Percentiles rank a stretch among this genome's conserved stretches.
Evolutionary conservation across 179 eudicot genomes (phyloP).

Genomic region (Kewa caespitosa): DNA sequence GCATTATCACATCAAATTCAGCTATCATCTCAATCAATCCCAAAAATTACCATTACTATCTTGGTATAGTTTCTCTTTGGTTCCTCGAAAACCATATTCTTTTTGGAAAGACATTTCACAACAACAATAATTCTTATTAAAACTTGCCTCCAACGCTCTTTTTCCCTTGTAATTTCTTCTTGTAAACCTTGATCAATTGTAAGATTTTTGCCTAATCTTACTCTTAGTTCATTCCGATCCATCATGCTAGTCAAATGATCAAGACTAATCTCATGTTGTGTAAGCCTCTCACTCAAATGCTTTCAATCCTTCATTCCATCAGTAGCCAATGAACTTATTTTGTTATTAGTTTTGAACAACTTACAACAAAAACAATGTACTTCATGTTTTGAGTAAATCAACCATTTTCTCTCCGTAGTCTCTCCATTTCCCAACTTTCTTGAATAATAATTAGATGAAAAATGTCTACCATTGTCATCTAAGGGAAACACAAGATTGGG

Average conservation of each 20-base stretch:
- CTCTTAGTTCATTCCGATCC: constrained; percentile 14
- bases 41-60: constrained; percentile 28
- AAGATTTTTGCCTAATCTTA: background rate
- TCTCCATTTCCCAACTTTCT: background rate
- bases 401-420: background rate
- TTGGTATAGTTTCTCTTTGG: constrained; percentile 21
- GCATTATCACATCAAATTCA: constrained; percentile 33
- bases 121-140: constrained; percentile 14
- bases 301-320: background rate
- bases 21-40: constrained; percentile 33
- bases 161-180: constrained; percentile 15
- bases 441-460: background rate
- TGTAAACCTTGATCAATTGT: constrained; percentile 21
- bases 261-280: background rate
- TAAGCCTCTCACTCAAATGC: background rate
- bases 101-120: constrained; percentile 21
- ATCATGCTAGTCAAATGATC: constrained; percentile 27
- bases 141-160: constrained; percentile 22
- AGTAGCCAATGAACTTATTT: background rate
- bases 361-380: background rate
- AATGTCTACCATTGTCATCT: no score
- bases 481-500: background rate
- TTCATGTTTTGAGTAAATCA: background rate
- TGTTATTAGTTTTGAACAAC: background rate
- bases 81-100: constrained; percentile 31